phyloP scores from a whole-genome alignment of 192 early-diverging fungal species.

The Coemansia sp. region DNA sequence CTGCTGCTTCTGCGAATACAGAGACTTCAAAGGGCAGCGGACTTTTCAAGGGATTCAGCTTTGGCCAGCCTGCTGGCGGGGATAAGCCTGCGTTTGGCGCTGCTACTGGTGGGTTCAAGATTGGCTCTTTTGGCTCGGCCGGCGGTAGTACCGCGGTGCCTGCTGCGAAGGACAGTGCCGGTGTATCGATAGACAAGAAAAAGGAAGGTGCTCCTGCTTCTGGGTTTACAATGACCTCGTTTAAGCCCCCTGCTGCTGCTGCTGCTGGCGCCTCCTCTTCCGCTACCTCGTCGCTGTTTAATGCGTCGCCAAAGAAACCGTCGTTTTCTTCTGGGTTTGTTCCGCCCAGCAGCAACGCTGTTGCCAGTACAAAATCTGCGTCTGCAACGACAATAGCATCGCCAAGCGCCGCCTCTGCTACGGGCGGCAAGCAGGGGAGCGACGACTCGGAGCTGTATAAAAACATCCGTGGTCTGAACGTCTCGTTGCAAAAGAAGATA shows the following conservation, averaged over 20 bases:
- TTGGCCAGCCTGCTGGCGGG: conserved; percentile 19
- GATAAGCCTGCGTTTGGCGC: neutral
- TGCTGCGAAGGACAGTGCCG: no score
- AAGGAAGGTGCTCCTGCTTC: conserved; percentile 3
- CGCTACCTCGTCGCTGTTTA: neutral
- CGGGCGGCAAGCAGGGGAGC: neutral
- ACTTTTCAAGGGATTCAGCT: conserved; percentile 40
- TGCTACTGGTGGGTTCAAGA: neutral
- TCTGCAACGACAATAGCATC: conserved; percentile 1
- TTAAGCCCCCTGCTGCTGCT: conserved; percentile 34
- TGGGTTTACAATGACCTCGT: conserved; percentile 31
- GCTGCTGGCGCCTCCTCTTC: neutral
- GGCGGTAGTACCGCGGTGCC: neutral
- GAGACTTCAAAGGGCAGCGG: conserved; percentile 6
- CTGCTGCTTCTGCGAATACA: neutral
- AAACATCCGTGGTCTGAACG: conserved; percentile 50
- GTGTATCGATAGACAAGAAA: conserved; percentile 6
- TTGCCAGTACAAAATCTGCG: neutral
- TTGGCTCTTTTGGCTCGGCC: conserved; percentile 15
- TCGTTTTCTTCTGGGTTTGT: conserved; percentile 24
- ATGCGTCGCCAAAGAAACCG: conserved; percentile 4
- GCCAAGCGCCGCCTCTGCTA: neutral
- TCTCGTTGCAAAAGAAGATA: conserved; percentile 46
- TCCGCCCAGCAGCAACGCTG: conserved; percentile 5
- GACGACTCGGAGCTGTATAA: conserved; percentile 34